phyloP scores from a whole-genome alignment of 2,329 filamentous ascomycete species.

The Fusarium sp. region DNA sequence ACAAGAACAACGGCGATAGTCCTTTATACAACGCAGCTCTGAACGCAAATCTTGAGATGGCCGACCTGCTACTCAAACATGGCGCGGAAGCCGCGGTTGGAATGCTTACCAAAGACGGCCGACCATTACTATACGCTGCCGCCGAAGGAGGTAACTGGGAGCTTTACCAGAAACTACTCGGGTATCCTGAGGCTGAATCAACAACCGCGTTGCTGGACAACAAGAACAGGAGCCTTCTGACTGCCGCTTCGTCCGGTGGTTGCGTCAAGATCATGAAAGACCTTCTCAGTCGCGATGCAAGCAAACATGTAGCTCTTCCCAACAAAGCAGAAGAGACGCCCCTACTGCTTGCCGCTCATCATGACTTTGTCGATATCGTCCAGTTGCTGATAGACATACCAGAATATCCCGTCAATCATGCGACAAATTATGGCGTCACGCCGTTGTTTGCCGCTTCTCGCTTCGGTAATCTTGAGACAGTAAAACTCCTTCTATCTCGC shows the following conservation, averaged over 20 bases:
- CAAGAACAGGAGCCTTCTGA: background rate
- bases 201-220: background rate
- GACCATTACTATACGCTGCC: background rate
- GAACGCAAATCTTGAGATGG: accelerated
- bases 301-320: accelerated
- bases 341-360: accelerated
- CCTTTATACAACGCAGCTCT: background rate
- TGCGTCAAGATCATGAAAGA: background rate
- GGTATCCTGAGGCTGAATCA: accelerated
- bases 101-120: background rate
- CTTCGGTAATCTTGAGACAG: accelerated
- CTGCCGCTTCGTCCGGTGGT: background rate
- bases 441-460: background rate
- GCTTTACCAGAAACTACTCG: background rate
- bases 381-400: accelerated
- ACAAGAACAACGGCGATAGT: background rate
- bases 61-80: background rate
- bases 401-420: accelerated
- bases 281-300: accelerated
- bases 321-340: accelerated
- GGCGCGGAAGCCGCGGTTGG: background rate
- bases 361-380: accelerated
- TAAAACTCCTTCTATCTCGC: accelerated
- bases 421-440: accelerated
- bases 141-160: accelerated